These are phyloP conservation scores for Pseudopyricularia javanii DNA, from an alignment of 2,329 filamentous ascomycete genomes.

Conservation along the genomic window DNA sequence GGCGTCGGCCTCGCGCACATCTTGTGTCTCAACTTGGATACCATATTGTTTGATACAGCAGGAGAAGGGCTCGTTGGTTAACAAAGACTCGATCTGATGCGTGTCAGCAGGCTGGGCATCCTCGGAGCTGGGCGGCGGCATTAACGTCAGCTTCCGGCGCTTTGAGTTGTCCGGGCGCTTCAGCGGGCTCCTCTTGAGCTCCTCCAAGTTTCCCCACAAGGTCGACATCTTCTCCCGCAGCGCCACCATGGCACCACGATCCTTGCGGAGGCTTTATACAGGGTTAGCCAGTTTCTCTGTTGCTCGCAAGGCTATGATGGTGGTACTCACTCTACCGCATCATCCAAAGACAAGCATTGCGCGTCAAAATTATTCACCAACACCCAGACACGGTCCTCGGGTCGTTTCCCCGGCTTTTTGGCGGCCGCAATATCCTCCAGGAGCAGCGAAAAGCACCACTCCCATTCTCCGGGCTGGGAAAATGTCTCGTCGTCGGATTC, in stretches of 20 bases:
- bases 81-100: constrained; percentile 10
- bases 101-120: constrained; percentile 3
- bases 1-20: constrained; percentile 29
- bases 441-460: constrained; percentile 73
- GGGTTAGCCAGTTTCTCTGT: constrained; percentile 19
- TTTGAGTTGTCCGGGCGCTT: constrained; percentile 4
- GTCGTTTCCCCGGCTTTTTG: constrained; percentile 7
- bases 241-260: constrained; percentile 30
- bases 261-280: constrained; percentile 32
- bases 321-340: constrained; percentile 27
- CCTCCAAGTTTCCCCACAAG: constrained; percentile 79
- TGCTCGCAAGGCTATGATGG: constrained; percentile 6
- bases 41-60: constrained; percentile 67
- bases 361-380: constrained; percentile 49
- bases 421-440: constrained; percentile 52
- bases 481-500: constrained; percentile 17
- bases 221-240: constrained; percentile 62
- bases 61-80: constrained; percentile 46
- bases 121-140: constrained; percentile 25
- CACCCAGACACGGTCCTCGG: constrained; percentile 47
- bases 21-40: constrained; percentile 28
- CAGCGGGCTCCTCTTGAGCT: constrained; percentile 38
- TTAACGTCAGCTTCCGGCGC: constrained; percentile 8
- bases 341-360: constrained; percentile 33
- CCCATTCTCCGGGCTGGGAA: constrained; percentile 37